Conservation (phyloP, 1,284 basidiomycete genomes). For the Fomitopsis schrenkii region DNA sequence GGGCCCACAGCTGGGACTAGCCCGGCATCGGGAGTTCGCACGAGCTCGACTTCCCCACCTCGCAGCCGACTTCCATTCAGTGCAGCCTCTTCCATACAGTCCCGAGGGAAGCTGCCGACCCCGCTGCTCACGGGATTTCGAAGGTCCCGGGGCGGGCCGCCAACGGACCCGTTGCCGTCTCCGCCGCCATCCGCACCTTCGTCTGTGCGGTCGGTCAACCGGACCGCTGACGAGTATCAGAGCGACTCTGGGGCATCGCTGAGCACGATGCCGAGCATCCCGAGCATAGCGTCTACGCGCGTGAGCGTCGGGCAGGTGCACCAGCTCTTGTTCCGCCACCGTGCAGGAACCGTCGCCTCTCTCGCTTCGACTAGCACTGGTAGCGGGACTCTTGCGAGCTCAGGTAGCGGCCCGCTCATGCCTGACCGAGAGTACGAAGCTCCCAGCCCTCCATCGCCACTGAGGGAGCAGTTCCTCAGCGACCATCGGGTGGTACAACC, state of each 20-base stretch:
- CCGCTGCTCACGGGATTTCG: constrained; percentile 18
- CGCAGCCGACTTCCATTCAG: constrained; percentile 5
- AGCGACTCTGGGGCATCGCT: constrained; percentile 1
- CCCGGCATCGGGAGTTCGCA: background rate
- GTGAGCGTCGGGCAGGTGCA: constrained; percentile 7
- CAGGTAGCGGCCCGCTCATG: background rate
- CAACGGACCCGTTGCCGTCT: constrained; percentile 19
- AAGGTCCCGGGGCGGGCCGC: constrained; percentile 13
- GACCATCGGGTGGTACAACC: background rate
- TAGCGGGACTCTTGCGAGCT: background rate
- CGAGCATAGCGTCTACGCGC: constrained; percentile 4
- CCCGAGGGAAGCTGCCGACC: constrained; percentile 9
- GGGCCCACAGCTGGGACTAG: background rate
- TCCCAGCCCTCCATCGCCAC: background rate
- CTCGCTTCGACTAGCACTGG: background rate
- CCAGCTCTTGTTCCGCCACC: constrained; percentile 7
- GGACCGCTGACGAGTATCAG: background rate
- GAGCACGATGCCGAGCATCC: constrained; percentile 10
- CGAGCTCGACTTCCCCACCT: constrained; percentile 1
- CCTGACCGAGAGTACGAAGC: background rate
- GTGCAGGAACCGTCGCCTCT: constrained; percentile 5
- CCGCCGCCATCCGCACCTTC: constrained; percentile 9
- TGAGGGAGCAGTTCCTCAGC: background rate
- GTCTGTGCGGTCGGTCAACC: background rate
- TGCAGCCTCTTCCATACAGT: background rate